Percentiles rank a stretch among this genome's conserved stretches.
Evolutionary conservation across 2,329 filamentous ascomycete species (phyloP).

Genomic region (Calonectria naviculata): DNA sequence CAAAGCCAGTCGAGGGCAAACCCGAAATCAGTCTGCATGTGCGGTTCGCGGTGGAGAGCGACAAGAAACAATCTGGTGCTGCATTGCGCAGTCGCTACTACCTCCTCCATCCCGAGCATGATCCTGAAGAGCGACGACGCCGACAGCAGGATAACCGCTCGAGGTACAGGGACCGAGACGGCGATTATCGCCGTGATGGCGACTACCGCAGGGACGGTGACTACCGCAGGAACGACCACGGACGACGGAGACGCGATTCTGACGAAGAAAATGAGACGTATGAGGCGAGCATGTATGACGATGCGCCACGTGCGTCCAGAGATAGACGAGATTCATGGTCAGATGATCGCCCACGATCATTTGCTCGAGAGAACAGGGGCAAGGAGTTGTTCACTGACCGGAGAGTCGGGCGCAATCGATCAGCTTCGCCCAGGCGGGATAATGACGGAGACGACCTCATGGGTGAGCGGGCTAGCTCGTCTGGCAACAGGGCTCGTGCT

Average conservation of each 20-base stretch:
- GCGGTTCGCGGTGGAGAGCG: slow-evolving; percentile 77
- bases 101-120: slow-evolving; percentile 88
- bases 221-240: slow-evolving; percentile 47
- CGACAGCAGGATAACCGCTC: slow-evolving; percentile 67
- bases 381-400: slow-evolving; percentile 73
- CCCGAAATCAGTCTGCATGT: slow-evolving; percentile 78
- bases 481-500: slow-evolving; percentile 47
- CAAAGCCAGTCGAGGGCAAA: slow-evolving; percentile 75
- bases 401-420: slow-evolving; percentile 55
- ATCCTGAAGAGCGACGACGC: slow-evolving; percentile 79
- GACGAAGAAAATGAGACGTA: slow-evolving; percentile 68
- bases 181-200: slow-evolving; percentile 43
- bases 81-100: slow-evolving; percentile 90
- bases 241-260: slow-evolving; percentile 52
- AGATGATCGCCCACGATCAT: slow-evolving; percentile 43
- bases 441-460: slow-evolving; percentile 54
- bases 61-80: slow-evolving; percentile 84
- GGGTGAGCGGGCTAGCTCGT: slow-evolving; percentile 45
- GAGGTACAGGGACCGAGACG: slow-evolving; percentile 71
- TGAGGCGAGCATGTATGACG: slow-evolving; percentile 86
- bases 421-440: slow-evolving; percentile 62
- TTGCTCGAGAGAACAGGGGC: slow-evolving; percentile 54
- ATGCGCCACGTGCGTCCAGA: slow-evolving; percentile 58
- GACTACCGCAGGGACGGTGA: slow-evolving; percentile 48
- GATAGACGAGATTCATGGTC: slow-evolving; percentile 39